Evolutionary conservation across 2,329 filamentous ascomycete genomes (phyloP), one percentile per base, ranked within the genome.

Genomic region (Pleurostoma richardsiae): DNA sequence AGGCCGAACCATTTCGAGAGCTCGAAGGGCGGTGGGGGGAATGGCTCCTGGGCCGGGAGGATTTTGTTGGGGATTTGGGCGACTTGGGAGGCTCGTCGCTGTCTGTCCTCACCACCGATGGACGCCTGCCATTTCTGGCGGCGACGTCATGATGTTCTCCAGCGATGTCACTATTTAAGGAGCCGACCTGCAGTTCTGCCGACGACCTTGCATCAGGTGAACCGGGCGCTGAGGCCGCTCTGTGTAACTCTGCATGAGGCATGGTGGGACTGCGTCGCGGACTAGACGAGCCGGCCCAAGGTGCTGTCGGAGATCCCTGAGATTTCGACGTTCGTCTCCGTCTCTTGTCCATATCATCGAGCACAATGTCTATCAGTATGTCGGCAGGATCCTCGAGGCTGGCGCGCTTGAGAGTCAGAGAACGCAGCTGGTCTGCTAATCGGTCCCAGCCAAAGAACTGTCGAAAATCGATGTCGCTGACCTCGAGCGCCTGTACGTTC

Each of bases 361-460:
- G 71, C 29, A 99, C 91, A 56, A 99, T 95, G 57, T 95, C 86
- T 53, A 94, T 88, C 42, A 97, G 74, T 38, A 99, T 79, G 62
- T 97, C 94, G 19, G 86, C 85, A 4, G 90, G 90, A 60, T 99
- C 91, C 53, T 96, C 90, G 40, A 99, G 77, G 52, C 85, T 83
- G 46, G 88, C 92, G 56, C 90, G 83, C 69, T 90, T 96, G 54
- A 99, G 74, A 3, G 88, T 94, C 53, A 99, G 74, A 52, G 90
- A 95, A 49, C 90, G 85, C 52, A 99, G 72, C 65, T 96, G 91
- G 62, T 99, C 94, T 6, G 94, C 88, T 47, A 97, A 71, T 49
- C 88, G 83, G 64, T 99, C 92, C 94, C 94, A 99, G 48, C 94
- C 94, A 67, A 90, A 96, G 69, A 97, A 96, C 58, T 96, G 91